Evolutionary conservation across 2,329 filamentous ascomycete species (phyloP).

Genomic region (Diatrype stigma): DNA sequence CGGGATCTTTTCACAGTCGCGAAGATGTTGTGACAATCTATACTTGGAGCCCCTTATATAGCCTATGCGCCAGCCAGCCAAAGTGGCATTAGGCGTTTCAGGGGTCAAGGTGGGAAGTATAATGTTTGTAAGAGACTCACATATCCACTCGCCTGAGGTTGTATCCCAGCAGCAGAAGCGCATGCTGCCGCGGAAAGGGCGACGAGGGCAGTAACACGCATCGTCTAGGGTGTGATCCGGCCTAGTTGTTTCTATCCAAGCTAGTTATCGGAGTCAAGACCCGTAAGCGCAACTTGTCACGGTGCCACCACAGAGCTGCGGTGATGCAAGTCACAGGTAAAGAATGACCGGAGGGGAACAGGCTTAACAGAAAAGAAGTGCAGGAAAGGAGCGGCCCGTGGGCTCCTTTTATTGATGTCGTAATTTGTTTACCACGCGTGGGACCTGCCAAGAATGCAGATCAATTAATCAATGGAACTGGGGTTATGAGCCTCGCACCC

Average conservation of each 20-base stretch:
- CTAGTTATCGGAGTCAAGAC: no score
- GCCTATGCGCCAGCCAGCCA: not conserved
- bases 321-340: not conserved
- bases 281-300: no score
- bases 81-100: not conserved
- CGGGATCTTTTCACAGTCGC: not conserved
- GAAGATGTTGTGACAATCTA: not conserved
- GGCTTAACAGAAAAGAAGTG: not conserved
- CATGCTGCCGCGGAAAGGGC: slow-evolving; percentile 5
- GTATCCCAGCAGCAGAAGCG: slow-evolving; percentile 7
- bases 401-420: not conserved
- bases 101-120: not conserved
- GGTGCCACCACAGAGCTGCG: no score
- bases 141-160: not conserved
- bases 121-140: not conserved
- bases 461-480: not conserved
- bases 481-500: not conserved
- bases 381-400: not conserved
- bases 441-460: not conserved
- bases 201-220: slow-evolving; percentile 3
- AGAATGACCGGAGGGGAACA: not conserved
- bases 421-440: not conserved
- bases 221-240: slow-evolving; percentile 1
- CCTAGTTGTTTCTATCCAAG: no score
- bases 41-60: not conserved